These are phyloP conservation scores for Emmonsiellopsis sp. DNA, from an alignment of 2,329 filamentous ascomycete genomes.

Conservation along the genomic window DNA sequence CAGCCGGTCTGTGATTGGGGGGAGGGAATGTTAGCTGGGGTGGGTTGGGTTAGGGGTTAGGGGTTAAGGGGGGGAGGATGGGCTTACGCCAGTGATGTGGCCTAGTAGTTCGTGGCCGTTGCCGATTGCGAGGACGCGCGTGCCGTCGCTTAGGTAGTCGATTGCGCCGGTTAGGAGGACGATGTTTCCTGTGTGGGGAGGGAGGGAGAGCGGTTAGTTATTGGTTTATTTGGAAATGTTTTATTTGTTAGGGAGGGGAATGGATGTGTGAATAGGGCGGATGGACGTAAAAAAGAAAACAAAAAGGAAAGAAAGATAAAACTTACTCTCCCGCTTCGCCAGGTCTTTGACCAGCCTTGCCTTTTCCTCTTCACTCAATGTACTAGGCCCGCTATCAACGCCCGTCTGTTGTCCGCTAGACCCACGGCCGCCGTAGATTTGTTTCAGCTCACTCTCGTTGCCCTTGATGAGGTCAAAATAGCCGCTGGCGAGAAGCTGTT, in stretches of 20 bases:
- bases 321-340: conserved; percentile 53
- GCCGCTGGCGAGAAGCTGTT: conserved; percentile 60
- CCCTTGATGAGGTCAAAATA: conserved; percentile 88
- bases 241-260: not conserved
- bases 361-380: conserved; percentile 45
- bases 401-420: conserved; percentile 59
- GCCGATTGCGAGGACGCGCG: conserved; percentile 54
- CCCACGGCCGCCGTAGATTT: conserved; percentile 56
- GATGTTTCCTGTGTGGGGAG: conserved; percentile 42
- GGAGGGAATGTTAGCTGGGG: not conserved
- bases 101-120: conserved; percentile 62
- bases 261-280: not conserved
- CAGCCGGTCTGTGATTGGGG: conserved; percentile 59
- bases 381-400: conserved; percentile 65
- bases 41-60: not conserved
- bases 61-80: not conserved
- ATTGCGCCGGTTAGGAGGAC: conserved; percentile 73
- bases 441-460: conserved; percentile 79
- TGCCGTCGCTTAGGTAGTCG: conserved; percentile 71
- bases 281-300: not conserved
- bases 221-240: not conserved
- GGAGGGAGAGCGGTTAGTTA: not conserved
- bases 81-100: conserved; percentile 36
- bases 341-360: conserved; percentile 56
- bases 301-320: not conserved